Evolutionary conservation across 768 basidiomycete genomes (phyloP), one percentile per base, ranked within the genome.

Genomic region (Russula brevipes): DNA sequence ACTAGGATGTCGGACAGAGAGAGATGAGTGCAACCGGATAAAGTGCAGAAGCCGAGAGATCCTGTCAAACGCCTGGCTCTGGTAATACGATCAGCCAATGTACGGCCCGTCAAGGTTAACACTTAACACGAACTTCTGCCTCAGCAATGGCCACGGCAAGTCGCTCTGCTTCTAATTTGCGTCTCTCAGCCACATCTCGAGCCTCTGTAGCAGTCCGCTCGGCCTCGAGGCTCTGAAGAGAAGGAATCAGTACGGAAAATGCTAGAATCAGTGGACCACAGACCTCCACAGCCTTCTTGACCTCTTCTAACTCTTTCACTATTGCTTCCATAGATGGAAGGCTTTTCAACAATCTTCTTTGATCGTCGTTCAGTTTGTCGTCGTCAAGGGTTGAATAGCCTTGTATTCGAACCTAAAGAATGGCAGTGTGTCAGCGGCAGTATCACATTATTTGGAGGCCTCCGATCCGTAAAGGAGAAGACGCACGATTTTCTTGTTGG

Each of bases 251-350:
- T 31, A 61, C 46, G 24, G 56, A 39, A 59, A 19, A 58, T 35
- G 38, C 9, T 44, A 39, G 36, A 39, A 31, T 14, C 41, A 24
- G 35, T 42, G 45, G 35, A 36, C 36, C 52, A 73, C 78, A 45
- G 50, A 93, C 94, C 83, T 96, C 91, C 65, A 94, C 80, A 46
- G 81, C 84, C 72, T 89, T 93, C 74, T 88, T 89, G 49, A 94
- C 82, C 61, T 94, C 94, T 31, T 83, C 85, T 14, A 96, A 76
- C 69, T 95, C 94, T 70, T 90, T 91, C 68, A 86, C 82, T 45
- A 86, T 79, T 10, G 86, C 89, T 70, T 95, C 92, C 24, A 95
- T 78, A 6, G 80, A 78, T 10, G 93, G 82, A 49, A 96, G 83
- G 17, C 82, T 85, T 66, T 84, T 88, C 57, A 94, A 69, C 2